These are phyloP conservation scores for Sphagnum contortum DNA, from an alignment of 225 moss, liverwort and hornwort genomes.

Conservation along the genomic window DNA sequence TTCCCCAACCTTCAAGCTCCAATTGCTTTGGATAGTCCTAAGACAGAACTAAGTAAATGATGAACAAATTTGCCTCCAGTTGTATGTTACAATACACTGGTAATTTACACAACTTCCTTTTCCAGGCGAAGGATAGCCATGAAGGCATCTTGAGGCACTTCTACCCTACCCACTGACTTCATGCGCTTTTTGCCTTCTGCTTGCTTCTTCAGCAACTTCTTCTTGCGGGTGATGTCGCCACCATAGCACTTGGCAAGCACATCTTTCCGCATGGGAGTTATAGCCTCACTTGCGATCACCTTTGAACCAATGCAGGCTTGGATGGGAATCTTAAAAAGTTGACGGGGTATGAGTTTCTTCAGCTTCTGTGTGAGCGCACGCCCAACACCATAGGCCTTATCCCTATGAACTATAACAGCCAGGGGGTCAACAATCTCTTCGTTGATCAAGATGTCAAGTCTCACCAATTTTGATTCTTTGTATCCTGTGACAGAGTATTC, in stretches of 20 bases:
- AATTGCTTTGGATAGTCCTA: too few species aligned
- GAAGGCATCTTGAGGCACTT: slow-evolving; percentile 98
- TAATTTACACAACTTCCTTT: slow-evolving; percentile 83
- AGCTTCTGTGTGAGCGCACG: slow-evolving; percentile 86
- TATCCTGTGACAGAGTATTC: slow-evolving; percentile 92
- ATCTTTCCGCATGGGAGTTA: slow-evolving; percentile 96
- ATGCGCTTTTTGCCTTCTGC: slow-evolving; percentile 98
- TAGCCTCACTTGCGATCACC: slow-evolving; percentile 89
- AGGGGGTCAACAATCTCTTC: slow-evolving; percentile 84
- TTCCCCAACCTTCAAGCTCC: too few species aligned
- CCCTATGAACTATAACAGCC: slow-evolving; percentile 90
- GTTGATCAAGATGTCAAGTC: slow-evolving; percentile 90
- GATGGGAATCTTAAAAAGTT: slow-evolving; percentile 93
- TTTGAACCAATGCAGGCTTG: slow-evolving; percentile 87
- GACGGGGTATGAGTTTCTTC: slow-evolving; percentile 88
- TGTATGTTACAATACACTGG: too few species aligned
- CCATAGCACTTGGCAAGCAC: slow-evolving; percentile 99
- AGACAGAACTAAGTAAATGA: too few species aligned
- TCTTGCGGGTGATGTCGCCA: slow-evolving; percentile 89
- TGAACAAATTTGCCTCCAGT: too few species aligned
- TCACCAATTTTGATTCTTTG: slow-evolving; percentile 79
- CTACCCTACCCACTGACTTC: slow-evolving; percentile 92
- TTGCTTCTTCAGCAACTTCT: slow-evolving; percentile 89
- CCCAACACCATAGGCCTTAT: slow-evolving; percentile 86
- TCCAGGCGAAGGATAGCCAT: slow-evolving; percentile 95